phyloP scores from a whole-genome alignment of 1,139 yeast genomes.

The Petasospora rhodanensis region DNA sequence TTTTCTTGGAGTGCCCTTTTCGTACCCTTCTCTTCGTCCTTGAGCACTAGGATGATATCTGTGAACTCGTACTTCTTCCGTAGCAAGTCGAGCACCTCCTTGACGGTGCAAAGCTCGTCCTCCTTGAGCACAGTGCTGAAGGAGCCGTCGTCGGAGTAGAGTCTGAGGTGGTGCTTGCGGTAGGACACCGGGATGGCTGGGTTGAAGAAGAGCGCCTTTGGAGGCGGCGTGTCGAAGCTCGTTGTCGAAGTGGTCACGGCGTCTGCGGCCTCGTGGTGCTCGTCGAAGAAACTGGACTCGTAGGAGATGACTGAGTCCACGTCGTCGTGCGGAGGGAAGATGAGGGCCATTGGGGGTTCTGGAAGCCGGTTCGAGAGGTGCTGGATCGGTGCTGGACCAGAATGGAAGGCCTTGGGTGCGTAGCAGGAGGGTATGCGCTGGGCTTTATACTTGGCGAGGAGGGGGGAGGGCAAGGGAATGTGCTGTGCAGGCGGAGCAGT shows the following conservation, averaged over 20 bases:
- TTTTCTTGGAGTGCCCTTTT: conserved; percentile 9
- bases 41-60: conserved; percentile 8
- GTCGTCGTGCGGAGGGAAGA: too few relatives aligned
- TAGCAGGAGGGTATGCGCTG: too few relatives aligned
- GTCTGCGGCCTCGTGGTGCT: conserved; percentile 3
- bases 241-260: conserved; percentile 3
- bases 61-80: conserved; percentile 9
- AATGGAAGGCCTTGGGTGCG: too few relatives aligned
- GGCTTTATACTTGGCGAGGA: too few relatives aligned
- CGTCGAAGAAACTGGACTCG: conserved; percentile 2
- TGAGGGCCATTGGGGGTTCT: too few relatives aligned
- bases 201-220: conserved; percentile 18
- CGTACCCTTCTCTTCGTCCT: conserved; percentile 7
- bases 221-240: conserved; percentile 1
- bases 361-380: too few relatives aligned
- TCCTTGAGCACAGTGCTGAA: conserved; percentile 17
- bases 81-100: conserved; percentile 6
- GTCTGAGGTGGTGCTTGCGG: conserved; percentile 13
- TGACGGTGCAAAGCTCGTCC: conserved; percentile 12
- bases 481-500: too few relatives aligned
- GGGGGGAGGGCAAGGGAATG: too few relatives aligned
- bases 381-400: too few relatives aligned
- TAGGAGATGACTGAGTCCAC: too few relatives aligned
- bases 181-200: conserved; percentile 11
- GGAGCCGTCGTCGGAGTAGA: conserved; percentile 10